Evolutionary conservation across 306 rosid species (phyloP), one percentile per base, ranked within the genome.

Genomic region (Morella rubra): DNA sequence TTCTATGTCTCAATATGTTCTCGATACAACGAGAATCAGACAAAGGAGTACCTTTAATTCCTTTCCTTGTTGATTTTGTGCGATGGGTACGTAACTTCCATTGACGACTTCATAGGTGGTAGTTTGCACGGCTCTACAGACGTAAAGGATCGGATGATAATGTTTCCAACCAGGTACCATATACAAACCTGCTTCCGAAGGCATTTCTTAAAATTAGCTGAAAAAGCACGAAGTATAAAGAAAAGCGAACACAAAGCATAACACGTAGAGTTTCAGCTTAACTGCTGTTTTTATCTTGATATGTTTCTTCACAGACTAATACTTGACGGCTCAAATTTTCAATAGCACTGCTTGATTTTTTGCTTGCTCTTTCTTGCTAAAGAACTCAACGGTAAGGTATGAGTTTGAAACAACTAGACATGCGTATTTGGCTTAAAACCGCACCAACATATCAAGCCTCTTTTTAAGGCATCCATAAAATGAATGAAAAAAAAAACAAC

Each of bases 61-160:
- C 45, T 69, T 90, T 69, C 80, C 92, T 64, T 51, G 69, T 73
- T 82, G 79, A 44, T 75, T 49, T 69, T 79, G 78, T 19, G 74
- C 20, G 44, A 83, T 61, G 56, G 93, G 93, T 67, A 87, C 82
- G 55, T 90, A 92, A 86, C 98, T 95, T 75, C 90, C 96, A 56
- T 87, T 88, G 67, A 93, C 89, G 82, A 85, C 88, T 83, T 92
- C 89, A 71, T 90, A 95, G 5, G 97, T 81, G 52, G 54, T 77
- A 75, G 89, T 90, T 79, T 95, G 98, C 52, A 95, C 75, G 76
- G 60, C 82, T 74, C 81, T 89, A 77, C 88, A 87, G 45, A 86
- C 64, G 83, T 72, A 83, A n/a, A 65, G 75, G 19, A 60, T 67
- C 0, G 93, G 87, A 74, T n/a, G n/a, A n/a, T 55, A 86, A 77